These are phyloP conservation scores for Clarireedia monteithiana DNA, from an alignment of 2,329 filamentous ascomycete genomes.

Conservation along the genomic window DNA sequence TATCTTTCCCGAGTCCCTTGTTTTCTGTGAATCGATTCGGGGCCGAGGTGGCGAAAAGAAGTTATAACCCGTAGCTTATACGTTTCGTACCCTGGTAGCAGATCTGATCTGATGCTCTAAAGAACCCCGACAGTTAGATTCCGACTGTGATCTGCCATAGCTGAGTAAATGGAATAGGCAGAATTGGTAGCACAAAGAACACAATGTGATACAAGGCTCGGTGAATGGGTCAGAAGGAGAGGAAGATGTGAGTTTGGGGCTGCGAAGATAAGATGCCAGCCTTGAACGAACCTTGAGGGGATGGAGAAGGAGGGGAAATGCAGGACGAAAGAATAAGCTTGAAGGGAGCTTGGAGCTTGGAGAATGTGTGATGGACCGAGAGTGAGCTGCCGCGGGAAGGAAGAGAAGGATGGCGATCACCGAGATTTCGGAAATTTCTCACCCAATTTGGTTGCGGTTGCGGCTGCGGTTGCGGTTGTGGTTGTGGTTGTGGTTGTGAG, in stretches of 20 bases:
- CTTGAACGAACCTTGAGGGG: not conserved
- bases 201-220: constrained; percentile 1
- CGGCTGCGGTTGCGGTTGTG: not conserved
- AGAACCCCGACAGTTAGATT: not conserved
- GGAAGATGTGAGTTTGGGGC: no score
- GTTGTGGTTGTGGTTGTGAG: not conserved
- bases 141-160: not conserved
- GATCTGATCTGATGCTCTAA: no score
- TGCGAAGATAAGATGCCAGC: no score
- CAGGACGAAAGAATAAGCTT: not conserved
- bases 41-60: no score
- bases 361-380: constrained; percentile 3
- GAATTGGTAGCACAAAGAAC: constrained; percentile 1
- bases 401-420: not conserved
- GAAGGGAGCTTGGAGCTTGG: not conserved
- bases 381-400: no score
- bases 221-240: not conserved
- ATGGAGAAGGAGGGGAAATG: not conserved
- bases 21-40: no score
- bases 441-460: not conserved
- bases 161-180: constrained; percentile 2
- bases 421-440: not conserved
- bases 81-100: no score
- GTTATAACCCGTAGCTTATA: no score
- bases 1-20: no score